A percentile compares a stretch with the other conserved stretches of the same genome.
These are phyloP conservation scores for Quercus gilva DNA, from an alignment of 306 rosid species.

Conservation along the genomic window DNA sequence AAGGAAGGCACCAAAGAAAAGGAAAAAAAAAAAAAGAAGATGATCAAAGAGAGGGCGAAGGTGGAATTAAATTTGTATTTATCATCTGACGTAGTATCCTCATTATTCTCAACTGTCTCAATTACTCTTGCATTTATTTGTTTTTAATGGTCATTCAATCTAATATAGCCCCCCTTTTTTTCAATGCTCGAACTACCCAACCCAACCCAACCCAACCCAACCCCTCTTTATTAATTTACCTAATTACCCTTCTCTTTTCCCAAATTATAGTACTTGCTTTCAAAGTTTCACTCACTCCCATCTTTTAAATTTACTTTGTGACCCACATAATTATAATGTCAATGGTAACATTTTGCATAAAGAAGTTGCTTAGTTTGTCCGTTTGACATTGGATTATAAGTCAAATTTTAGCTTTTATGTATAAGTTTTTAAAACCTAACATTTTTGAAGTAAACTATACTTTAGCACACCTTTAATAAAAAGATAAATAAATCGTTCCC, in stretches of 20 bases:
- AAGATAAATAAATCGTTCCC: fast-evolving
- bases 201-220: conserved; percentile 35
- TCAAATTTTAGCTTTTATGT: no score
- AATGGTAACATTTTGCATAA: not conserved
- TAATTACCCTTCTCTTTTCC: conserved; percentile 25
- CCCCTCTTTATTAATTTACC: conserved; percentile 40
- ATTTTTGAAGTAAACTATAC: no score
- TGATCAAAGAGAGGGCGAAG: conserved; percentile 10
- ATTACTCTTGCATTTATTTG: conserved; percentile 83
- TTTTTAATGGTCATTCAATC: conserved; percentile 59
- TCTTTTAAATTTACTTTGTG: not conserved
- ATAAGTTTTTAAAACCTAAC: no score
- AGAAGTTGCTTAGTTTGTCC: not conserved
- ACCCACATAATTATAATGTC: not conserved
- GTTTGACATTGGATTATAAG: no score
- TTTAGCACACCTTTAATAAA: no score
- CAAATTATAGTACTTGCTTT: not conserved
- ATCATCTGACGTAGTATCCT: conserved; percentile 57
- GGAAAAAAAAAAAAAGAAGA: conserved; percentile 13
- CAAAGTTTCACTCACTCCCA: not conserved
- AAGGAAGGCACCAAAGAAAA: conserved; percentile 18
- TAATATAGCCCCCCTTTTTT: conserved; percentile 45
- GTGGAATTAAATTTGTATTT: conserved; percentile 55
- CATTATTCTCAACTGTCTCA: conserved; percentile 77
- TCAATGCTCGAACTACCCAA: conserved; percentile 72